Evolutionary conservation across 352 stramenopile genomes (phyloP).

Genomic region (Phytopythium helicoides): DNA sequence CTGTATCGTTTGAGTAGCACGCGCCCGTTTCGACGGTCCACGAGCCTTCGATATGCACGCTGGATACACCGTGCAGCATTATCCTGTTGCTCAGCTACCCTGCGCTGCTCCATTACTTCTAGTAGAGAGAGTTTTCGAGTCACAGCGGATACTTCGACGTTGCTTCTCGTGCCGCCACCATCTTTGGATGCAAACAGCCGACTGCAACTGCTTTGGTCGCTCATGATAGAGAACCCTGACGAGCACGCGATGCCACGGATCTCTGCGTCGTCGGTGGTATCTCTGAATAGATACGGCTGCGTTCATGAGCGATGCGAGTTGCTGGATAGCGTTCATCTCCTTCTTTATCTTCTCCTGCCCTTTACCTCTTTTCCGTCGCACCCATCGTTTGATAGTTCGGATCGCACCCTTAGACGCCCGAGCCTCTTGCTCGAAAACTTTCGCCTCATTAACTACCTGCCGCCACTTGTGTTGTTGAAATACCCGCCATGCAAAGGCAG

Average conservation of each 20-base stretch:
- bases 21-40: constrained; percentile 31
- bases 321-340: constrained; percentile 2
- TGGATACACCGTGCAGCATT: constrained; percentile 31
- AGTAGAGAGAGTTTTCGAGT: constrained; percentile 8
- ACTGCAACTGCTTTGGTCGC: constrained; percentile 19
- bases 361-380: constrained; percentile 6
- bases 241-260: constrained; percentile 32
- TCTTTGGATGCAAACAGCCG: constrained; percentile 12
- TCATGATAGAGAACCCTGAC: constrained; percentile 22
- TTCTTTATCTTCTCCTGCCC: background rate
- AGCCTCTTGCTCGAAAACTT: too few species aligned
- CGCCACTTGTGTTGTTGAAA: constrained; percentile 1
- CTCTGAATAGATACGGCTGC: constrained; percentile 39
- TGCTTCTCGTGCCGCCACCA: constrained; percentile 22
- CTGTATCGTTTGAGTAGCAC: constrained; percentile 40
- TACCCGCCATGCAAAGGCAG: background rate
- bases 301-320: constrained; percentile 17
- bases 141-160: constrained; percentile 7
- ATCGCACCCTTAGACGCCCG: background rate
- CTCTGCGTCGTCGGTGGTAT: constrained; percentile 22
- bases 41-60: constrained; percentile 16
- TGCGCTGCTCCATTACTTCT: constrained; percentile 22
- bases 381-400: constrained; percentile 14
- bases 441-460: background rate
- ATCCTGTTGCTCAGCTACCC: constrained; percentile 19